Evolutionary conservation across 768 basidiomycete species (phyloP), one percentile per base, ranked within the genome.

Genomic region (Chalciporus sphaerocephalus): DNA sequence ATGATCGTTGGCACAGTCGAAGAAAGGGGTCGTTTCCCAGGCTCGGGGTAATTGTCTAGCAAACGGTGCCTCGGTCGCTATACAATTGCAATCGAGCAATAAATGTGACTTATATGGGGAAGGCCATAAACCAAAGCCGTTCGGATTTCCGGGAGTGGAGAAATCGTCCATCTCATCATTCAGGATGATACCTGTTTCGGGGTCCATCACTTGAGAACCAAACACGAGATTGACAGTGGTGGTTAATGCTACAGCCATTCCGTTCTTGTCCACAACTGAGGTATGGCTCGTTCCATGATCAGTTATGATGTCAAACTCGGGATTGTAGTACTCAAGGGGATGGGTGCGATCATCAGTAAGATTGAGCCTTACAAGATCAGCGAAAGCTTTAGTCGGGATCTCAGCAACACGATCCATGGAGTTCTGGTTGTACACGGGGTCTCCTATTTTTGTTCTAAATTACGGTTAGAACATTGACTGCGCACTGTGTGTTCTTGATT

Each of bases 111-210:
- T 62, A 87, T 88, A 91, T 6, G 87, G 88, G 13, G 87, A 90
- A 15, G 92, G 85, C 68, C 70, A 81, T 38, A 94, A 67, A 0
- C 88, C 92, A 58, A 92, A 95, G 2, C 73, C 80, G 55, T 96
- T 95, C 6, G 90, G 78, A n/a, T 67, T 64, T 3, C 87, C 92
- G 1, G 93, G 94, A 1, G 72, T 83, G 10, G 92, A 87, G 63
- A 97, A 97, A 64, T 98, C 95, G 51, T 92, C 90, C 87, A 92
- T 89, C 78, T 95, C 90, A 57, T 98, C 82, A 57, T 97, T 97
- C 33, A 97, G 66, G 40, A 98, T 76, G 22, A 98, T 75, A 0
- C 95, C 94, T 0, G 93, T 96, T 41, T 81, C 76, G 0, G 87
- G 78, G 64, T 95, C 92, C 52, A 95, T 72, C 1, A 97, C 88